Percentiles rank a stretch among this genome's conserved stretches.
Conservation (phyloP, 176 grass and related monocot species). For the Carex scoparia region DNA sequence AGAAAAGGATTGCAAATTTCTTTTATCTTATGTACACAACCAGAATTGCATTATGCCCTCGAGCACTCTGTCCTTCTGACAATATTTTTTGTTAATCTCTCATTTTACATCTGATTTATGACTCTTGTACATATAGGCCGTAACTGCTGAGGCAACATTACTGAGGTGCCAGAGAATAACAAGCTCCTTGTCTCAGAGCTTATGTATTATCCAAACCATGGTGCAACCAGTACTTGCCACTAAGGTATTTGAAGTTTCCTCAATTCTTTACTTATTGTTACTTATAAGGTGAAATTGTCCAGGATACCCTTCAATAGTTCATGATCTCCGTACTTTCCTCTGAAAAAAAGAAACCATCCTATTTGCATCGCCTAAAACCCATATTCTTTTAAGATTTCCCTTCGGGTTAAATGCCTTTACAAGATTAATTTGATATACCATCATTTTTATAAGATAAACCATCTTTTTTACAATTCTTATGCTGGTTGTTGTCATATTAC, state of each 20-base stretch:
- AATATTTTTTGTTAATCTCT: background rate
- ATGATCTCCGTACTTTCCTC: background rate
- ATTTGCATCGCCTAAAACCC: background rate
- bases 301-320: background rate
- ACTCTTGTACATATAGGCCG: conserved; percentile 49
- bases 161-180: conserved; percentile 61
- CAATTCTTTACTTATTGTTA: background rate
- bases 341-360: background rate
- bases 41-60: background rate
- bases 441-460: background rate
- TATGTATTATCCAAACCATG: conserved; percentile 78
- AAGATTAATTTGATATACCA: background rate
- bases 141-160: conserved; percentile 63
- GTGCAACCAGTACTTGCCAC: conserved; percentile 51
- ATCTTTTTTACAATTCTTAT: background rate
- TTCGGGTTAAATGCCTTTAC: background rate
- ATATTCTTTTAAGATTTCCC: background rate
- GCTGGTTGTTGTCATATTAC: background rate
- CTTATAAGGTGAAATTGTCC: background rate
- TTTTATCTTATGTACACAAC: background rate
- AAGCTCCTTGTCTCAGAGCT: conserved; percentile 51
- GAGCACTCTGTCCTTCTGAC: background rate
- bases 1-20: background rate
- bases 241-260: conserved; percentile 41
- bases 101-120: background rate